phyloP scores from a whole-genome alignment of 139 green algal genomes.

The Eudorina sp. region DNA sequence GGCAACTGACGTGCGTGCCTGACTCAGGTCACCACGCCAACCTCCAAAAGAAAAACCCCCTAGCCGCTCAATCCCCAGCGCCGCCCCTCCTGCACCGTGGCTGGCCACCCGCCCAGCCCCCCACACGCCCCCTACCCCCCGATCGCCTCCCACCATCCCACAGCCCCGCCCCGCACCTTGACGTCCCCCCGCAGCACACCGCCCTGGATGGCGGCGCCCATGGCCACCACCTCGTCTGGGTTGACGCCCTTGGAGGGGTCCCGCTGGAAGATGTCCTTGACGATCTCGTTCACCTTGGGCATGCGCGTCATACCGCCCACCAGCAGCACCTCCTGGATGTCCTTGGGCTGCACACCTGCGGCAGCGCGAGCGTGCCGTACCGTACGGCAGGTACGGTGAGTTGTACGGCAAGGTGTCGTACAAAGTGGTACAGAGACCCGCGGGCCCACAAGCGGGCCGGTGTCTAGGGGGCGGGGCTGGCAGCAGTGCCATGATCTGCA shows the following conservation, averaged over 20 bases:
- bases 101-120: no score
- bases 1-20: not conserved
- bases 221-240: constrained; percentile 98
- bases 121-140: no score
- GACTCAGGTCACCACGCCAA: no score
- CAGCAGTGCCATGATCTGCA: no score
- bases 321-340: constrained; percentile 98
- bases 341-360: constrained; percentile 84
- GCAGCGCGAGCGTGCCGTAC: not conserved
- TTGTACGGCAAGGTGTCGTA: no score
- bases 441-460: no score
- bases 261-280: constrained; percentile 94
- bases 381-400: not conserved
- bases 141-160: not conserved
- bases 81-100: no score
- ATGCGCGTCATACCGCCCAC: constrained; percentile 99
- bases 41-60: no score
- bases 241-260: constrained; percentile 96
- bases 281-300: constrained; percentile 95
- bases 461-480: no score
- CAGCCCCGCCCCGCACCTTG: constrained; percentile 57
- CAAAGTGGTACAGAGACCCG: no score
- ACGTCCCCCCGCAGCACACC: constrained; percentile 96
- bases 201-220: constrained; percentile 96
- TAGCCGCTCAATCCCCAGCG: no score